Percentiles rank a stretch among this genome's conserved stretches.
Conservation (phyloP, 2,329 filamentous ascomycete genomes). For the Hymenoscyphus fraxineus region DNA sequence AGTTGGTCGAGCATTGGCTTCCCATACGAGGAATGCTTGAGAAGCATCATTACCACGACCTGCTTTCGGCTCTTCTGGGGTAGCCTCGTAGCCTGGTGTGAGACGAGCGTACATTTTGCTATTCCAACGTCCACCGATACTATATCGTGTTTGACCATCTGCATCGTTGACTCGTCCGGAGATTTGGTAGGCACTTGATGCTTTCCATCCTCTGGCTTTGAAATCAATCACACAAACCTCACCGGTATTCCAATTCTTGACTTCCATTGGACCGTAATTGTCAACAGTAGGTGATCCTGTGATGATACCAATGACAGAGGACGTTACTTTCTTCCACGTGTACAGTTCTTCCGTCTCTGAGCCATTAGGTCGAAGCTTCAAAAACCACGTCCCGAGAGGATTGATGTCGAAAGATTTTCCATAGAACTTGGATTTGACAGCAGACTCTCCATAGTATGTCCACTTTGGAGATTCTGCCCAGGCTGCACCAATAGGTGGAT, state of each 20-base stretch:
- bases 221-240: conserved; percentile 89
- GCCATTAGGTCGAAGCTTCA: conserved; percentile 71
- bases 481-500: conserved; percentile 89
- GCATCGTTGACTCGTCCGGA: conserved; percentile 79
- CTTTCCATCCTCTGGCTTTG: conserved; percentile 94
- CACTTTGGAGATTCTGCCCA: conserved; percentile 90
- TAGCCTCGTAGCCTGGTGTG: conserved; percentile 83
- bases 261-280: conserved; percentile 95
- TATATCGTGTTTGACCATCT: conserved; percentile 77
- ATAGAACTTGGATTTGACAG: conserved; percentile 94
- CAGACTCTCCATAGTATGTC: conserved; percentile 97
- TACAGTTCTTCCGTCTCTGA: conserved; percentile 83
- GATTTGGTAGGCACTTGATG: conserved; percentile 84
- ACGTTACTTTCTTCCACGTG: conserved; percentile 98
- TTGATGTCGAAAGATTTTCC: conserved; percentile 98
- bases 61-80: conserved; percentile 54
- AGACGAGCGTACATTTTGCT: conserved; percentile 92
- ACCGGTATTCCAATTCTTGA: conserved; percentile 95
- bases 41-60: conserved; percentile 56
- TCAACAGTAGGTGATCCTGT: conserved; percentile 95
- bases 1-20: conserved; percentile 74
- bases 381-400: conserved; percentile 93
- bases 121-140: conserved; percentile 93
- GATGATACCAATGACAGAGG: conserved; percentile 96
- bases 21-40: conserved; percentile 88